phyloP scores from a whole-genome alignment of 371 early-diverging fungal genomes.

The Zopfochytrium polystomum region DNA sequence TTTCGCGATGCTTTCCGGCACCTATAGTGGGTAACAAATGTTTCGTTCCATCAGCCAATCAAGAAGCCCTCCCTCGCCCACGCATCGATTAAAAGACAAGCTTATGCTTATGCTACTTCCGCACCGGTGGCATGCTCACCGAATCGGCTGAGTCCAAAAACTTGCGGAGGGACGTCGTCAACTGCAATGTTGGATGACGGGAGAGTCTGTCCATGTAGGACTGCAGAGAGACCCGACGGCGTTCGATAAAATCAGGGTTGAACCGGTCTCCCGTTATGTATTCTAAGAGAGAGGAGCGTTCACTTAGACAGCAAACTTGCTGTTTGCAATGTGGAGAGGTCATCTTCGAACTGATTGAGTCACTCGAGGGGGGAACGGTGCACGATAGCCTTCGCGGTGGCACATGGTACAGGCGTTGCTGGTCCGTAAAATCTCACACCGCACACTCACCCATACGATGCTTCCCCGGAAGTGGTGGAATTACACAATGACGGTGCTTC shows the following conservation, averaged over 20 bases:
- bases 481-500: slow-evolving; percentile 76
- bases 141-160: slow-evolving; percentile 81
- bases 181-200: slow-evolving; percentile 82
- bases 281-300: slow-evolving; percentile 50
- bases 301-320: too few relatives aligned
- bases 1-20: slow-evolving; percentile 51
- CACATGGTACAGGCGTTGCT: too few relatives aligned
- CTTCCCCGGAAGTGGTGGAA: slow-evolving; percentile 90
- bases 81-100: not conserved
- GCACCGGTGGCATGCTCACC: slow-evolving; percentile 15
- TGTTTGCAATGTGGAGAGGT: too few relatives aligned
- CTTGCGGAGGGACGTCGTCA: slow-evolving; percentile 62
- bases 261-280: slow-evolving; percentile 94
- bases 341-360: too few relatives aligned
- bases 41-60: too few relatives aligned
- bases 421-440: too few relatives aligned
- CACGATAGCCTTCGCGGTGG: too few relatives aligned
- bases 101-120: not conserved
- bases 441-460: slow-evolving; percentile 80
- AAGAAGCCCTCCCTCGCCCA: not conserved
- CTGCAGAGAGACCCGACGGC: slow-evolving; percentile 64
- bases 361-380: too few relatives aligned
- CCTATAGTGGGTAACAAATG: not conserved
- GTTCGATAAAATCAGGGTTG: slow-evolving; percentile 80
- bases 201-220: slow-evolving; percentile 78